Base-by-base conservation (phyloP, 306 rosid genomes). In the Cicer arietinum region DNA sequence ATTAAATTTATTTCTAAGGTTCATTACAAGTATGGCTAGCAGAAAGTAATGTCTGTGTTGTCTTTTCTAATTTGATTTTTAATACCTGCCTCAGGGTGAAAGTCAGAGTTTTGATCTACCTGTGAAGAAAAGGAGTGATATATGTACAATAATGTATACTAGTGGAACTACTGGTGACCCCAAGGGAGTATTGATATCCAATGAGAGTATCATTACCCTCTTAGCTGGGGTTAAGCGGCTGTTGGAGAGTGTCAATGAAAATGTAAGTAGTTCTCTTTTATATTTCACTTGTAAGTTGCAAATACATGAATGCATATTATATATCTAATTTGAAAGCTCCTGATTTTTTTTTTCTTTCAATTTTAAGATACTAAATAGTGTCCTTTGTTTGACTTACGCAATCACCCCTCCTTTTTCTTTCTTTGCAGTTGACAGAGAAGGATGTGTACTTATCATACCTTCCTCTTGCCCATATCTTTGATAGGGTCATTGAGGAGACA, bases 111-210 rank as follows among this genome's bases (percentile, higher is more conserved):
- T 80, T 79, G 95, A 90, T 73, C 95, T 92, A 80, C 99, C 99
- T 52, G 73, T 76, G 64, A 94, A 90, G 85, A 84, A 75, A 83
- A 90, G 81, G 78, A 82, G 90, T 52, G 96, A 94, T 61, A 86
- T 94, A 77, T 92, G 92, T 66, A 94, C 99, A 18, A 94, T 94
- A 75, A 94, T 94, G 98, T 94, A 94, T 78, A 94, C 98, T 10
- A 94, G 98, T 39, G 97, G 97, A 84, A 91, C 98, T 46, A 94
- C 99, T 50, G 96, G 99, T 71, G 96, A 94, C 62, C 99, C 97
- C 80, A 94, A 94, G 89, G 99, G 99, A 66, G 99, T 94, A 56
- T 18, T 90, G 82, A 76, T 94, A 84, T 92, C 99, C 60, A 92
- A 94, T 60, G 92, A 90, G 44, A 87, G 91, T 89, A 94, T 94